Percentiles rank a stretch among this genome's conserved stretches.
These are phyloP conservation scores for Vitis riparia DNA, from an alignment of 164 flowering plant species.

Conservation along the genomic window DNA sequence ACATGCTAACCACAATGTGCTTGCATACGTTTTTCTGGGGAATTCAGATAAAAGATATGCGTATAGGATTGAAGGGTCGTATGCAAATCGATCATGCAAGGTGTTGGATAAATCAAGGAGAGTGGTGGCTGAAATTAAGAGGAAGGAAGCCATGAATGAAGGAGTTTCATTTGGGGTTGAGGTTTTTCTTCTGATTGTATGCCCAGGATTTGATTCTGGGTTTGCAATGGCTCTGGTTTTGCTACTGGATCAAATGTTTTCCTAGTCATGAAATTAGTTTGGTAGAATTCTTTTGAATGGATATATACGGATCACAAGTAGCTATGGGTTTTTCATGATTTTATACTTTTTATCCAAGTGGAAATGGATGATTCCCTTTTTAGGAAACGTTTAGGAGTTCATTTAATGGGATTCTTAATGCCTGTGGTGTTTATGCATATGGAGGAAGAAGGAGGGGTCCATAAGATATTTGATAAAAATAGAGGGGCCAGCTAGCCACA, in stretches of 20 bases:
- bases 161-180: conserved; percentile 51
- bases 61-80: conserved; percentile 54
- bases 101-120: conserved; percentile 40
- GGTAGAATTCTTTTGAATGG: neutral
- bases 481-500: too few species aligned
- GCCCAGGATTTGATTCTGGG: conserved; percentile 41
- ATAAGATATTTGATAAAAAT: too few species aligned
- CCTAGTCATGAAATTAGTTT: conserved; percentile 6
- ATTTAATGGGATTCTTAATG: too few species aligned
- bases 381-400: too few species aligned
- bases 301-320: too few species aligned
- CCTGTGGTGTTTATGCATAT: too few species aligned
- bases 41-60: conserved; percentile 12
- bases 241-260: conserved; percentile 61
- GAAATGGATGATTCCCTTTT: too few species aligned
- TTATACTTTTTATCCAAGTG: too few species aligned
- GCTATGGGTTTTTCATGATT: too few species aligned
- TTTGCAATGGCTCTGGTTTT: conserved; percentile 59
- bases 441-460: too few species aligned
- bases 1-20: conserved; percentile 10
- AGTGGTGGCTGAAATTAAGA: conserved; percentile 54
- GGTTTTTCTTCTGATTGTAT: conserved; percentile 46
- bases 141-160: conserved; percentile 35
- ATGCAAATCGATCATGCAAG: conserved; percentile 42
- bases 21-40: conserved; percentile 35